A percentile compares a stretch with the other conserved stretches of the same genome.
Evolutionary conservation across 2,329 filamentous ascomycete species (phyloP).

Genomic region (Fusarium acutatum): DNA sequence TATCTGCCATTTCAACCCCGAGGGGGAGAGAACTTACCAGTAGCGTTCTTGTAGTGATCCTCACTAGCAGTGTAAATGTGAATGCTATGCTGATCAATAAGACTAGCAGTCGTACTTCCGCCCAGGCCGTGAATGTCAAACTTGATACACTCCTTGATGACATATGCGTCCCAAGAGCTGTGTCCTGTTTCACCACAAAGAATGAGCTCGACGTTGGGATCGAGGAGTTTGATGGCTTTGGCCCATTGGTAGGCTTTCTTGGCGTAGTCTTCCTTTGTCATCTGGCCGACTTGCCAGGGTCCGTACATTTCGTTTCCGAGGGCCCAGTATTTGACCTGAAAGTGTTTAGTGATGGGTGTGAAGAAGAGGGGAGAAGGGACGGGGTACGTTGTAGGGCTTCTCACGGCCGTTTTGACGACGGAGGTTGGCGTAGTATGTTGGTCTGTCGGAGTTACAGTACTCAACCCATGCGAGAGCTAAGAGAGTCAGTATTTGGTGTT

Average conservation of each 20-base stretch:
- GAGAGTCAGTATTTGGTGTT: background rate
- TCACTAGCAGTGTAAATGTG: constrained; percentile 77
- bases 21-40: constrained; percentile 45
- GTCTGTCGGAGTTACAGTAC: constrained; percentile 81
- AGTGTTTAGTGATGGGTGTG: background rate
- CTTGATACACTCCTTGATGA: constrained; percentile 72
- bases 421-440: constrained; percentile 85
- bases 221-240: constrained; percentile 75
- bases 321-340: constrained; percentile 80
- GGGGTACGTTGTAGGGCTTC: constrained; percentile 71
- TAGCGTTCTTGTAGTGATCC: constrained; percentile 59
- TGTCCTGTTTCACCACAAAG: constrained; percentile 78
- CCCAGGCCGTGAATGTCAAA: constrained; percentile 47
- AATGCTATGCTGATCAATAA: constrained; percentile 84
- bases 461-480: constrained; percentile 78
- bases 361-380: background rate
- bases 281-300: constrained; percentile 72
- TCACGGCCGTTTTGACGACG: constrained; percentile 77
- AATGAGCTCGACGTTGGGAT: constrained; percentile 74
- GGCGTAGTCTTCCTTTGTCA: constrained; percentile 75
- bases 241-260: constrained; percentile 76
- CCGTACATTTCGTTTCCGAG: constrained; percentile 80
- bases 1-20: no score
- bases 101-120: constrained; percentile 45
- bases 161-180: constrained; percentile 76